A percentile compares a stretch with the other conserved stretches of the same genome.
phyloP scores from a whole-genome alignment of 1,139 yeast species.

The Blastobotrys arbuscula region DNA sequence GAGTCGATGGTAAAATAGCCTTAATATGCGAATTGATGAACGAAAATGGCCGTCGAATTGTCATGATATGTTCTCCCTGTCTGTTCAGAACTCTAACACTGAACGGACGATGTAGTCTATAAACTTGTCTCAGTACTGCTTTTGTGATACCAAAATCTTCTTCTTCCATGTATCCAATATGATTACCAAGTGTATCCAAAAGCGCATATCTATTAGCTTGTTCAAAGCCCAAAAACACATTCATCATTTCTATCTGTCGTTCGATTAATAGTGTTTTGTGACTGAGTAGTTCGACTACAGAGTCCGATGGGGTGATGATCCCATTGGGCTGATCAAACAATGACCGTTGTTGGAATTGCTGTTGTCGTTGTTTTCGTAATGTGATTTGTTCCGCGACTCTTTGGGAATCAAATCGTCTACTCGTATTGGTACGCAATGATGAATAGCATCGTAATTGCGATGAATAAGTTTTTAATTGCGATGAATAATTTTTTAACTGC shows the following conservation, averaged over 20 bases:
- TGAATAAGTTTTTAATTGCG: too few relatives aligned
- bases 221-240: slow-evolving; percentile 79
- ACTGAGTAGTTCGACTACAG: slow-evolving; percentile 50
- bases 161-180: slow-evolving; percentile 76
- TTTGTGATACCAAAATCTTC: slow-evolving; percentile 67
- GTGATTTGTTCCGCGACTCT: slow-evolving; percentile 5
- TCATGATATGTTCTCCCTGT: slow-evolving; percentile 61
- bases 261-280: slow-evolving; percentile 86
- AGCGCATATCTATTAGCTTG: slow-evolving; percentile 79
- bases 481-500: too few relatives aligned
- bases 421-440: slow-evolving; percentile 9
- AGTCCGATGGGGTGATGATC: slow-evolving; percentile 36
- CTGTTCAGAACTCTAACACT: slow-evolving; percentile 73
- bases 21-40: slow-evolving; percentile 84
- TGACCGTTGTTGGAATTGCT: neutral
- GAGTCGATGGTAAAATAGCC: slow-evolving; percentile 49
- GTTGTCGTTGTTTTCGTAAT: slow-evolving; percentile 6
- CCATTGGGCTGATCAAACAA: too few relatives aligned
- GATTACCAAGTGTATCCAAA: slow-evolving; percentile 66
- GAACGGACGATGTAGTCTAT: slow-evolving; percentile 80
- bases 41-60: slow-evolving; percentile 68
- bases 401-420: slow-evolving; percentile 5
- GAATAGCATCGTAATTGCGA: slow-evolving; percentile 8
- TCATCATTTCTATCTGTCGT: slow-evolving; percentile 82
- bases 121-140: slow-evolving; percentile 71